Conservation (phyloP, 306 rosid species). For the Dryas alaskensis region DNA sequence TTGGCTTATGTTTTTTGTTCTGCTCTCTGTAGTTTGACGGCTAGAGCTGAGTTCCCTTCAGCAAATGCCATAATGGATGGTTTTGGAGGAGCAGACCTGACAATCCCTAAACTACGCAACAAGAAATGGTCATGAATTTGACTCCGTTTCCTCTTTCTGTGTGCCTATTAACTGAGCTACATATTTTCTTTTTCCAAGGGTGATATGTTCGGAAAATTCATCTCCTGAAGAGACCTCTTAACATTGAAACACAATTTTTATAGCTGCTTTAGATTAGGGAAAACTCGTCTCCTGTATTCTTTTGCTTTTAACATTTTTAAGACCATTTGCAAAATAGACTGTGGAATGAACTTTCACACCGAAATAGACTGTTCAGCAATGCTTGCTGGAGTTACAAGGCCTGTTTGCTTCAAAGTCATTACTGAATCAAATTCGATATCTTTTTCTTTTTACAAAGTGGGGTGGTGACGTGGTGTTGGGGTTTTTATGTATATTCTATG, state of each 20-base stretch:
- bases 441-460: neutral
- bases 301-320: neutral
- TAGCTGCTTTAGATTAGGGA: neutral
- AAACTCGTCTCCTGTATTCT: too few relatives aligned
- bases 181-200: neutral
- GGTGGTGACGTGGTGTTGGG: too few relatives aligned
- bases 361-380: neutral
- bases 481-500: too few relatives aligned
- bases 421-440: neutral
- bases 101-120: slow-evolving; percentile 54
- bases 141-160: neutral
- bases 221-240: neutral
- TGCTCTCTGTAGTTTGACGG: slow-evolving; percentile 61
- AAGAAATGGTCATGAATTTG: slow-evolving; percentile 35
- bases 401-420: neutral
- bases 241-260: neutral
- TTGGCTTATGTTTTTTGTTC: slow-evolving; percentile 5
- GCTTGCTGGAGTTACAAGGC: neutral
- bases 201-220: neutral
- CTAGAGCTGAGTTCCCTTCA: slow-evolving; percentile 90
- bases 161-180: neutral
- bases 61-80: slow-evolving; percentile 76
- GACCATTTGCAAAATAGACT: neutral
- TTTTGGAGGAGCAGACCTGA: slow-evolving; percentile 86
- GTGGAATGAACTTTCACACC: neutral